Percentiles rank a stretch among this genome's conserved stretches.
phyloP scores from a whole-genome alignment of 106 monocot species.

The Platanthera zijinensis region DNA sequence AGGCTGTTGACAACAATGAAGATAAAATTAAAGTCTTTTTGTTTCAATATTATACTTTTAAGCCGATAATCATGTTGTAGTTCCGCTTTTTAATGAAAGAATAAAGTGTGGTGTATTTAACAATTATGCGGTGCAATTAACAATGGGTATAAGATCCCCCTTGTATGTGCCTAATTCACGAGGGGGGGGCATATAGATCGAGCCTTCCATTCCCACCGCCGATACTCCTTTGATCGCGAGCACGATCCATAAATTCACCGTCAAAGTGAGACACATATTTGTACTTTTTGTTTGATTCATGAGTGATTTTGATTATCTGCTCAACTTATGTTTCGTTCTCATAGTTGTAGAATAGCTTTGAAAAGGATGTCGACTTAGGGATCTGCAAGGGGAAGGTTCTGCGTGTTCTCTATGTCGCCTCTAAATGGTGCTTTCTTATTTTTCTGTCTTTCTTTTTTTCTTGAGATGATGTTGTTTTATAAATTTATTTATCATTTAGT shows the following conservation, averaged over 20 bases:
- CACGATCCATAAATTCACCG: slow-evolving; percentile 71
- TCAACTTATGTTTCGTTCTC: neutral
- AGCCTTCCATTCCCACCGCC: no score
- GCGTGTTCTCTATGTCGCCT: slow-evolving; percentile 64
- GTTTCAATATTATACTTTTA: no score
- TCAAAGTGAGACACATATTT: slow-evolving; percentile 30
- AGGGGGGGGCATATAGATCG: no score
- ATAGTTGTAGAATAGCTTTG: slow-evolving; percentile 42
- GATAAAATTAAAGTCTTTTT: no score
- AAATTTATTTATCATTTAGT: neutral
- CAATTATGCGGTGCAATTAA: no score
- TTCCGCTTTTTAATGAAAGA: no score
- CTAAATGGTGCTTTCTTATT: slow-evolving; percentile 53
- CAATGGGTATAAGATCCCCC: no score
- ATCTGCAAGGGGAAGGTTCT: slow-evolving; percentile 61
- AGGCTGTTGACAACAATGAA: no score
- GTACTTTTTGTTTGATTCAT: neutral
- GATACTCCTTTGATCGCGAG: slow-evolving; percentile 33
- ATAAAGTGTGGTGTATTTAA: no score
- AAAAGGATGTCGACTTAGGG: slow-evolving; percentile 48
- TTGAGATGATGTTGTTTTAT: neutral
- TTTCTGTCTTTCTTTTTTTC: neutral
- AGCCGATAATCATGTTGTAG: no score
- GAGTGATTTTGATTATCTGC: neutral
- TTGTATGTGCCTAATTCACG: no score